Conservation (phyloP, 305 asterid species). For the Rubia occidens region DNA sequence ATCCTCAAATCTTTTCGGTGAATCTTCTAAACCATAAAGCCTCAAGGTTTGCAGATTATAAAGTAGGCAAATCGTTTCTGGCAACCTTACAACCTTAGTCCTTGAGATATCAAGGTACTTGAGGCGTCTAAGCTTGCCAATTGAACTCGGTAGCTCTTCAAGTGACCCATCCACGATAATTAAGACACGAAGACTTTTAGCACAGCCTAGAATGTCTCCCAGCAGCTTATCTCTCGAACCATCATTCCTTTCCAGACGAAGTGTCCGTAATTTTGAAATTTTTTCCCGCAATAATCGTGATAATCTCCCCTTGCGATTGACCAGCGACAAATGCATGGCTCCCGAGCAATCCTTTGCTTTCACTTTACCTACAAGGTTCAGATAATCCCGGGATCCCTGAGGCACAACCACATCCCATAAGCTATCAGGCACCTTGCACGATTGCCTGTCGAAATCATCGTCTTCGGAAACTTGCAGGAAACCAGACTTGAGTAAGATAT, state of each 20-base stretch:
- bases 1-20: conserved; percentile 5
- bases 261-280: conserved; percentile 17
- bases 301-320: not conserved
- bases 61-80: conserved; percentile 7
- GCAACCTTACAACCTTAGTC: conserved; percentile 11
- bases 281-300: not conserved
- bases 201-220: conserved; percentile 2
- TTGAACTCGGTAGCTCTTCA: conserved; percentile 10
- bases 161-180: not conserved
- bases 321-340: not conserved
- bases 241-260: not conserved
- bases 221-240: not conserved
- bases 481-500: conserved; percentile 2
- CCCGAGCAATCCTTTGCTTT: not conserved
- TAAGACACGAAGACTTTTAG: conserved; percentile 16
- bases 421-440: conserved; percentile 18
- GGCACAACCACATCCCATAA: conserved; percentile 13
- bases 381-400: not conserved
- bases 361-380: too few relatives aligned
- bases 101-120: conserved; percentile 18
- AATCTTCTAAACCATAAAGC: not conserved
- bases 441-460: not conserved
- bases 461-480: conserved; percentile 10
- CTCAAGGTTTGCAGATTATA: conserved; percentile 21
- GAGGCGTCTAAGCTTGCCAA: conserved; percentile 11